Evolutionary conservation across 2,329 filamentous ascomycete species (phyloP).

Genomic region (Nothophoma quercina): DNA sequence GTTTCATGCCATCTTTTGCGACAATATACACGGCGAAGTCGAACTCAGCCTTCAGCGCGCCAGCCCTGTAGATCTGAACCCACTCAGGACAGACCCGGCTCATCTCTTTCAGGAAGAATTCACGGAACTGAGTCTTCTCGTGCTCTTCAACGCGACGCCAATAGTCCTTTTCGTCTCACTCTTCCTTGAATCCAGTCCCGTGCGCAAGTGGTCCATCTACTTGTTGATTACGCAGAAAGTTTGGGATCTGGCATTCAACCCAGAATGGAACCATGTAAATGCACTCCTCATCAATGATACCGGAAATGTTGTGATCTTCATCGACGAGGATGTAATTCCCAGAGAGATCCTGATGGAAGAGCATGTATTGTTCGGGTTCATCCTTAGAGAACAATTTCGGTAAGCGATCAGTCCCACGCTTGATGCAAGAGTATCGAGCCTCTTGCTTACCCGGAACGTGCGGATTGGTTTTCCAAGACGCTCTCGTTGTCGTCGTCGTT

Average conservation of each 20-base stretch:
- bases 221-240: conserved; percentile 6
- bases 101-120: conserved; percentile 26
- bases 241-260: neutral
- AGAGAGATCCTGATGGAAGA: neutral
- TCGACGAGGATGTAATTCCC: neutral
- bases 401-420: neutral
- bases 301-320: neutral
- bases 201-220: neutral
- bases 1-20: too few relatives aligned
- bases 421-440: too few relatives aligned
- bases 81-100: conserved; percentile 18
- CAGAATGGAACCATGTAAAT: neutral
- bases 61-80: neutral
- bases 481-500: too few relatives aligned
- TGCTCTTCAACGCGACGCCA: conserved; percentile 9
- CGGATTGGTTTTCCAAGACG: too few relatives aligned
- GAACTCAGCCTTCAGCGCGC: neutral
- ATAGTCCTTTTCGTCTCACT: neutral
- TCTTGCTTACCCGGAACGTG: too few relatives aligned
- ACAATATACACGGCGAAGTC: too few relatives aligned
- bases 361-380: neutral
- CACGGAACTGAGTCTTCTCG: conserved; percentile 16
- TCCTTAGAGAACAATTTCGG: neutral
- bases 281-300: conserved; percentile 3
- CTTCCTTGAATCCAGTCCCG: neutral